Conservation (phyloP, 352 stramenopile species). For the Globisporangium radiosum region DNA sequence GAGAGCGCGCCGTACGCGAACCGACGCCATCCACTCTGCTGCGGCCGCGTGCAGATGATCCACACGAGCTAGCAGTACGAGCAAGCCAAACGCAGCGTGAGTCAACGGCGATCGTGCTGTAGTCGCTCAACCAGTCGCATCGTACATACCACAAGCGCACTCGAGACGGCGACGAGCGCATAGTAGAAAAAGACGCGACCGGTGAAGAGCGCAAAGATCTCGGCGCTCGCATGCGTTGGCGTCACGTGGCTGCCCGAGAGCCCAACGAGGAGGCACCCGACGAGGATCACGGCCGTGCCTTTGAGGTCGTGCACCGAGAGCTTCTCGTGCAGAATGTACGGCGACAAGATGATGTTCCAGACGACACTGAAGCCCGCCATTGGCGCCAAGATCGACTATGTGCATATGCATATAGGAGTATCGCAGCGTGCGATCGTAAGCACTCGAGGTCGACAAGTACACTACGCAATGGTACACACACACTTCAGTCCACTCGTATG, state of each 20-base stretch:
- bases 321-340: slow-evolving; percentile 76
- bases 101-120: too few species aligned
- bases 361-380: slow-evolving; percentile 87
- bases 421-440: not conserved
- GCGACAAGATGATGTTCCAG: slow-evolving; percentile 83
- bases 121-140: not conserved
- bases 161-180: slow-evolving; percentile 30
- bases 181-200: slow-evolving; percentile 73
- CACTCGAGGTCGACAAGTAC: too few species aligned
- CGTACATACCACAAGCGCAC: slow-evolving; percentile 30
- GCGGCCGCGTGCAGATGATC: slow-evolving; percentile 60
- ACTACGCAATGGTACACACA: slow-evolving; percentile 9
- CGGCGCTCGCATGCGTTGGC: slow-evolving; percentile 59
- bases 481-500: not conserved
- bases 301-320: slow-evolving; percentile 68
- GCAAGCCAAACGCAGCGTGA: not conserved
- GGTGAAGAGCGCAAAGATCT: slow-evolving; percentile 77
- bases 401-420: not conserved
- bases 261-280: slow-evolving; percentile 69
- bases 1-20: slow-evolving; percentile 81
- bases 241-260: slow-evolving; percentile 79
- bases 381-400: slow-evolving; percentile 75
- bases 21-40: slow-evolving; percentile 59
- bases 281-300: slow-evolving; percentile 66
- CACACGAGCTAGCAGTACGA: slow-evolving; percentile 45